These are phyloP conservation scores for Aspergillus unguis DNA, from an alignment of 2,329 filamentous ascomycete genomes.

Conservation along the genomic window DNA sequence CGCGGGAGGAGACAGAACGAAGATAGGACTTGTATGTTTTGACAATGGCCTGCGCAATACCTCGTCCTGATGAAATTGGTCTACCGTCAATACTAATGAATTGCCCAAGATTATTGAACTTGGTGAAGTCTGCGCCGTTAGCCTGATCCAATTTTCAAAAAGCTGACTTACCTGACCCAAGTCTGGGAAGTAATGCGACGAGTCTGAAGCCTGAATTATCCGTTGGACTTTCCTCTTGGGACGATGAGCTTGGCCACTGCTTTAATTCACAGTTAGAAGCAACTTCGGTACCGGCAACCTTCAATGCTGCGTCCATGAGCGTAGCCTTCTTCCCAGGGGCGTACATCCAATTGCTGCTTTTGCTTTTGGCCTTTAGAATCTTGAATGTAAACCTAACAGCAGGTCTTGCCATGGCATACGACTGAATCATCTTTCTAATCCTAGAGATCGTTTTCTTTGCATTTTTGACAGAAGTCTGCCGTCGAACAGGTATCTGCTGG, in stretches of 20 bases:
- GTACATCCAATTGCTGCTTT: slow-evolving; percentile 60
- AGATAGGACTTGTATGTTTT: slow-evolving; percentile 51
- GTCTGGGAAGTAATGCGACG: slow-evolving; percentile 50
- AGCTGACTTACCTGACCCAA: slow-evolving; percentile 33
- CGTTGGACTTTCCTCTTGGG: slow-evolving; percentile 10
- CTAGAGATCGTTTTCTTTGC: slow-evolving; percentile 49
- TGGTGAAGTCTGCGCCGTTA: slow-evolving; percentile 36
- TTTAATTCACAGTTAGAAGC: slow-evolving; percentile 48
- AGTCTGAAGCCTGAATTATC: slow-evolving; percentile 39
- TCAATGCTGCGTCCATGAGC: slow-evolving; percentile 54
- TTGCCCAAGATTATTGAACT: slow-evolving; percentile 38
- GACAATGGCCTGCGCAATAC: slow-evolving; percentile 53
- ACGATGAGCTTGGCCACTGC: slow-evolving; percentile 29
- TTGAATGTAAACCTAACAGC: slow-evolving; percentile 55
- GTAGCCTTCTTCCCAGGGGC: slow-evolving; percentile 49
- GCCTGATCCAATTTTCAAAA: neutral
- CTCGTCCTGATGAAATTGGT: slow-evolving; percentile 50
- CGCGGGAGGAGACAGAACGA: slow-evolving; percentile 32
- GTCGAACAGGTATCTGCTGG: slow-evolving; percentile 57
- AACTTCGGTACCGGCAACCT: slow-evolving; percentile 54
- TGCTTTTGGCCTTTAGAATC: slow-evolving; percentile 58
- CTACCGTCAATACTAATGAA: slow-evolving; percentile 58
- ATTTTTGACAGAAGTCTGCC: slow-evolving; percentile 53
- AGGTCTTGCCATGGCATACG: slow-evolving; percentile 59
- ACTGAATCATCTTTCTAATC: slow-evolving; percentile 54